A percentile compares a stretch with the other conserved stretches of the same genome.
Conservation (phyloP, 164 flowering plant genomes). For the Santalum album region DNA sequence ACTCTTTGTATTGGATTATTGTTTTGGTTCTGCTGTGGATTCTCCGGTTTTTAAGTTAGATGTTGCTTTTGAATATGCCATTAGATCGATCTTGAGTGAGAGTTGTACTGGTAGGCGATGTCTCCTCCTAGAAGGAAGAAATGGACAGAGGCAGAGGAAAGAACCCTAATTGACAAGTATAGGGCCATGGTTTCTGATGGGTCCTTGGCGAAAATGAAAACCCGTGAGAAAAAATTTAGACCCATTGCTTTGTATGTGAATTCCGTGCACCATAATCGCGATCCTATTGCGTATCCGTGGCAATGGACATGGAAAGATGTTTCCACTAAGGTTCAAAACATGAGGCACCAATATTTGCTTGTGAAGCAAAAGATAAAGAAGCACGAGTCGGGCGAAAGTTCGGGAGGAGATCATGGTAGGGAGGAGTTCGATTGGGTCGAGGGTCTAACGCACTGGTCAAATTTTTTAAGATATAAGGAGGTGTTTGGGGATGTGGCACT, state of each 20-base stretch:
- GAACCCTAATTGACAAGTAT: slow-evolving; percentile 73
- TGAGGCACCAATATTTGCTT: slow-evolving; percentile 86
- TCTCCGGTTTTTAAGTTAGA: too few relatives aligned
- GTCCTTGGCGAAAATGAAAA: slow-evolving; percentile 64
- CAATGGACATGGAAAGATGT: slow-evolving; percentile 94
- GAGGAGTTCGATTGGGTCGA: slow-evolving; percentile 83
- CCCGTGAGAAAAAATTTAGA: slow-evolving; percentile 70
- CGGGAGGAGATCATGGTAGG: slow-evolving; percentile 6
- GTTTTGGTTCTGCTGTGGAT: too few relatives aligned
- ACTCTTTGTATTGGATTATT: too few relatives aligned
- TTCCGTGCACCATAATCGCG: slow-evolving; percentile 54
- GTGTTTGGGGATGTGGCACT: slow-evolving; percentile 76
- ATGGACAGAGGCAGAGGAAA: slow-evolving; percentile 94
- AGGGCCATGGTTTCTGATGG: slow-evolving; percentile 68
- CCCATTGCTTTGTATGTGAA: slow-evolving; percentile 73
- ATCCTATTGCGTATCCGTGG: slow-evolving; percentile 69
- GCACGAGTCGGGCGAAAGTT: slow-evolving; percentile 15
- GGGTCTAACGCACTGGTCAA: slow-evolving; percentile 78
- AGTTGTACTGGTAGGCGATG: slow-evolving; percentile 30
- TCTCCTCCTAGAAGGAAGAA: slow-evolving; percentile 69
- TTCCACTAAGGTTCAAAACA: slow-evolving; percentile 89
- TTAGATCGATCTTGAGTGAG: too few relatives aligned
- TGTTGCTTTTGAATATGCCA: too few relatives aligned
- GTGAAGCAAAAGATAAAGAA: slow-evolving; percentile 89
- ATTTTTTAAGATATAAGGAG: slow-evolving; percentile 74